Percentiles rank a stretch among this genome's conserved stretches.
phyloP scores from a whole-genome alignment of 1,139 yeast species.

The Protomyces pachydermus region DNA sequence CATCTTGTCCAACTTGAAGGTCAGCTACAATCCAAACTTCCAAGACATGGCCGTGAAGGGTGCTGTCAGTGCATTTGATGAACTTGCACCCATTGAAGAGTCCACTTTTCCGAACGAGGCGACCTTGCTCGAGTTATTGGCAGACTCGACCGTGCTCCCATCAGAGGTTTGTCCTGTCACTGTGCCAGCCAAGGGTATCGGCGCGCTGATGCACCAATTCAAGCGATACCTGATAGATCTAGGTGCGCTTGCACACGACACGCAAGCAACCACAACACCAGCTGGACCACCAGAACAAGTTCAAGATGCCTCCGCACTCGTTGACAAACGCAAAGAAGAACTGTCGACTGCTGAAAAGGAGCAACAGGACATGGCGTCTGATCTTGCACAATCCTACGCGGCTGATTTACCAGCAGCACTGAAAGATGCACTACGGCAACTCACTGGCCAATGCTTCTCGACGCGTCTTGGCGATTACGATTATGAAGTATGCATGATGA shows the following conservation, averaged over 20 bases:
- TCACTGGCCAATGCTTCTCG: conserved; percentile 49
- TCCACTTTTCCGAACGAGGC: background rate
- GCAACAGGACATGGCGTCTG: background rate
- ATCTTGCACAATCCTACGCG: conserved; percentile 29
- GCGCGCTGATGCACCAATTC: background rate
- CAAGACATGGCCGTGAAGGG: conserved; percentile 82
- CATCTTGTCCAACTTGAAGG: conserved; percentile 47
- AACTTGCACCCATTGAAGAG: conserved; percentile 14
- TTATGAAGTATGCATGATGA: conserved; percentile 59
- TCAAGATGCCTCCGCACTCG: background rate
- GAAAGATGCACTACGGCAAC: conserved; percentile 58
- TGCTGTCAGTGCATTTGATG: conserved; percentile 58
- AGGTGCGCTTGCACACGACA: background rate
- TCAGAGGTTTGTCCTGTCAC: background rate
- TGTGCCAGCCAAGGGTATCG: background rate
- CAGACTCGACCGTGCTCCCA: background rate
- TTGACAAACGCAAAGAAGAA: background rate
- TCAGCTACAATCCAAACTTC: conserved; percentile 77
- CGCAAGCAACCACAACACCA: background rate
- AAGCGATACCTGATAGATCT: background rate
- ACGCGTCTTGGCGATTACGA: conserved; percentile 61
- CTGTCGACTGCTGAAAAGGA: background rate
- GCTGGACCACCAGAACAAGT: background rate
- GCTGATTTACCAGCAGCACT: conserved; percentile 45
- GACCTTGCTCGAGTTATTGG: background rate